phyloP scores from a whole-genome alignment of 2,329 filamentous ascomycete species.

The Sphaceloma murrayae region DNA sequence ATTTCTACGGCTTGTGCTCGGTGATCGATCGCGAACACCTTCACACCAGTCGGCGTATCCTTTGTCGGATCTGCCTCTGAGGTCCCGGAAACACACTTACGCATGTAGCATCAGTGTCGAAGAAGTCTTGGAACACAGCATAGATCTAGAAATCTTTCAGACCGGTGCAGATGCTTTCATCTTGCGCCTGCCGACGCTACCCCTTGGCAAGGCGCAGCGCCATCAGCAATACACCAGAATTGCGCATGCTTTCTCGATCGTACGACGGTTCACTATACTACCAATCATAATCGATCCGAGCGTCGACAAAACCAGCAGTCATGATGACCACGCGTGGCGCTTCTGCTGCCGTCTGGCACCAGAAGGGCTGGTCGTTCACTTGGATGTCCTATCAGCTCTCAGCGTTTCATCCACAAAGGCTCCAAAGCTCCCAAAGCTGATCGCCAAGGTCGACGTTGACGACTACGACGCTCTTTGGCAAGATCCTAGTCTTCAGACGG shows the following conservation, averaged over 20 bases:
- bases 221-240: slow-evolving; percentile 26
- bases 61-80: slow-evolving; percentile 50
- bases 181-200: slow-evolving; percentile 27
- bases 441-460: slow-evolving; percentile 19
- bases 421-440: slow-evolving; percentile 22
- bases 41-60: slow-evolving; percentile 57
- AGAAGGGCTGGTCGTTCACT: slow-evolving; percentile 34
- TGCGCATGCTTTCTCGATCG: slow-evolving; percentile 49
- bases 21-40: slow-evolving; percentile 42
- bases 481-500: slow-evolving; percentile 44
- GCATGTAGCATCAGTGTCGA: slow-evolving; percentile 54
- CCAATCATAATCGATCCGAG: slow-evolving; percentile 34
- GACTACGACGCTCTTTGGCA: slow-evolving; percentile 40
- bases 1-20: slow-evolving; percentile 53
- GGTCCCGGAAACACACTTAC: slow-evolving; percentile 56
- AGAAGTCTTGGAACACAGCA: slow-evolving; percentile 42
- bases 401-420: slow-evolving; percentile 29
- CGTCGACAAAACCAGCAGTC: slow-evolving; percentile 23
- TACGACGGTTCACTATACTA: slow-evolving; percentile 53
- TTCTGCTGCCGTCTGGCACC: slow-evolving; percentile 39
- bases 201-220: slow-evolving; percentile 1
- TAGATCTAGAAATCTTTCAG: slow-evolving; percentile 56
- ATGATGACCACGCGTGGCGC: slow-evolving; percentile 41
- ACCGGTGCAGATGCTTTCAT: slow-evolving; percentile 60
- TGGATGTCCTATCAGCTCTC: slow-evolving; percentile 49